A percentile compares a stretch with the other conserved stretches of the same genome.
phyloP scores from a whole-genome alignment of 2,329 filamentous ascomycete genomes.

The Coleophoma crateriformis region DNA sequence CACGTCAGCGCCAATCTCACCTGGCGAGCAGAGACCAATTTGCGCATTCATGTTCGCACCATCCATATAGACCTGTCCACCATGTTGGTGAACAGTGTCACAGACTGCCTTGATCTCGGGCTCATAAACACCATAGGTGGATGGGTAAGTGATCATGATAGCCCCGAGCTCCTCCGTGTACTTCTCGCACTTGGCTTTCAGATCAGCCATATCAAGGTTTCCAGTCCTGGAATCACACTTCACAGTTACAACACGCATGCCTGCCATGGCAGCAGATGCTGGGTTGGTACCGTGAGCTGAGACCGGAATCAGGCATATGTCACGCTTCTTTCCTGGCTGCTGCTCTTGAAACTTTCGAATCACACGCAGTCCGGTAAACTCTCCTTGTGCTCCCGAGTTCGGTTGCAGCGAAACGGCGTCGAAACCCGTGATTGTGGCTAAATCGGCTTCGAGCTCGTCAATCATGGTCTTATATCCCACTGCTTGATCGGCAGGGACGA shows the following conservation, averaged over 20 bases:
- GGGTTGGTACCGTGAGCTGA: constrained; percentile 96
- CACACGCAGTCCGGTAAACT: constrained; percentile 83
- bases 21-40: constrained; percentile 90
- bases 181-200: constrained; percentile 84
- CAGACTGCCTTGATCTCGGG: constrained; percentile 82
- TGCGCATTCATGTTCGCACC: constrained; percentile 98
- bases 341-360: constrained; percentile 81
- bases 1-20: constrained; percentile 92
- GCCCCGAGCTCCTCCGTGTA: constrained; percentile 80
- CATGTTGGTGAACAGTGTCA: constrained; percentile 77
- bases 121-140: constrained; percentile 93
- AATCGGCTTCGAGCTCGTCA: constrained; percentile 65
- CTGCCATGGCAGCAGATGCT: constrained; percentile 90
- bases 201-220: constrained; percentile 81
- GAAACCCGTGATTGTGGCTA: constrained; percentile 84
- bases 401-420: constrained; percentile 85
- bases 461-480: constrained; percentile 68
- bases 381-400: constrained; percentile 93
- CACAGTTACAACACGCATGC: constrained; percentile 88
- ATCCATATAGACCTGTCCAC: constrained; percentile 97
- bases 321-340: constrained; percentile 63
- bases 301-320: constrained; percentile 90
- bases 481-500: constrained; percentile 58
- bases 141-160: constrained; percentile 96
- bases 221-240: constrained; percentile 86